Evolutionary conservation across 768 basidiomycete genomes (phyloP), one percentile per base, ranked within the genome.

Genomic region (Hemileccinum impolitum): DNA sequence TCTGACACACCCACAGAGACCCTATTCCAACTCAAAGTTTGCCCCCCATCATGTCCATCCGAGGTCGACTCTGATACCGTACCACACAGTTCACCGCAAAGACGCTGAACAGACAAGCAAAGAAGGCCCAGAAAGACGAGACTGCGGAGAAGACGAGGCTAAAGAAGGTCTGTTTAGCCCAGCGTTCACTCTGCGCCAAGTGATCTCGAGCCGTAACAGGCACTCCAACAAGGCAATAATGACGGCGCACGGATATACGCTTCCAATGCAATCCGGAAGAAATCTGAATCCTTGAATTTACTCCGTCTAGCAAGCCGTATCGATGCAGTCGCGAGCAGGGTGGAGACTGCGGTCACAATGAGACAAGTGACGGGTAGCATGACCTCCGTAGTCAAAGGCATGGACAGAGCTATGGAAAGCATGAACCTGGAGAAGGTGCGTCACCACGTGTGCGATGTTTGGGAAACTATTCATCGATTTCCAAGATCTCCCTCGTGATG

Each of bases 321-420:
- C 69, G 96, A 99, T 65, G 95, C 96, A 11, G 96, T 98, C 9
- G 90, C 95, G 3, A 94, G 91, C 61, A 75, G 95, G 21, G 94
- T 99, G 1, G 96, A 99, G 72, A 98, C 96, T 15, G 96, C 96
- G 0, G 94, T 98, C 37, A 97, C 95, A 47, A 97, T 99, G 92
- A 82, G 91, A 42, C 82, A 91, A 70, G 89, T 99, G 35, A 95
- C 96, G 26, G 93, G 93, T 4, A 94, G 86, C 67, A 96, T 99
- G 95, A 85, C 92, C 14, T 86, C 85, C 31, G 96, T 98, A 3
- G 96, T 99, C 39, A 85, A 84, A 61, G 94, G 94, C 30, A 98
- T 99, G 96, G 96, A 99, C 67, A 90, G 87, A 65, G 96, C 96
- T 4, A 98, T 99, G 96, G 89, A 96, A 59, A 88, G 78, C 70